Evolutionary conservation across 306 rosid genomes (phyloP).

Genomic region (Citrullus colocynthis): DNA sequence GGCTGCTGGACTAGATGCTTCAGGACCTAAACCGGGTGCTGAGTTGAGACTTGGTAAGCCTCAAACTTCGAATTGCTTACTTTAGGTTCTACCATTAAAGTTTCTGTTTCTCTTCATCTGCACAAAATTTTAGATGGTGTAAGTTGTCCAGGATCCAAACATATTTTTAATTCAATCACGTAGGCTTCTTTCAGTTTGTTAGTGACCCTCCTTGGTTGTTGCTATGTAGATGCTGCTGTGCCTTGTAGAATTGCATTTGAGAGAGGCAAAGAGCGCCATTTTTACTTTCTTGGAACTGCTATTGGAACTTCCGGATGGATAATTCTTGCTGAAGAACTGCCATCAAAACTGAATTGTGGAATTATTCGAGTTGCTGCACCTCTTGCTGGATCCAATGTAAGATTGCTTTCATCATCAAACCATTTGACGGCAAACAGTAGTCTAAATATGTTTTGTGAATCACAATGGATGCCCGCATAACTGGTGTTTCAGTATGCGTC

Average conservation of each 20-base stretch:
- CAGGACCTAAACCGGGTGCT: conserved; percentile 61
- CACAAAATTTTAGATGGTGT: background rate
- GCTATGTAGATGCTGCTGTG: conserved; percentile 53
- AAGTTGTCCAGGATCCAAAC: background rate
- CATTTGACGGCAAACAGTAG: background rate
- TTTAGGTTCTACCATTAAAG: background rate
- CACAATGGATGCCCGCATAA: too few species aligned
- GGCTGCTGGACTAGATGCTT: conserved; percentile 42
- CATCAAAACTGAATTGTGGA: conserved; percentile 53
- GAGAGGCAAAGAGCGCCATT: conserved; percentile 73
- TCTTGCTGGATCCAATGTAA: conserved; percentile 79
- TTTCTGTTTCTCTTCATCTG: background rate
- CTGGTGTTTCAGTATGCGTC: too few species aligned
- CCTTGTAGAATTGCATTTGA: conserved; percentile 90
- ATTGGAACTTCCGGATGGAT: conserved; percentile 73
- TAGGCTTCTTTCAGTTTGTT: background rate
- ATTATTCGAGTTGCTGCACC: conserved; percentile 66
- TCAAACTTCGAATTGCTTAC: background rate
- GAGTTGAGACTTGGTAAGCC: conserved; percentile 76
- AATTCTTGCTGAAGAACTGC: conserved; percentile 68
- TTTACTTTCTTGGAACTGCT: conserved; percentile 57
- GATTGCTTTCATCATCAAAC: conserved; percentile 8
- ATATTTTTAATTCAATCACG: background rate
- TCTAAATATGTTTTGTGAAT: background rate
- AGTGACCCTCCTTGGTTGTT: conserved; percentile 15